Evolutionary conservation across 2,329 filamentous ascomycete genomes (phyloP), one percentile per base, ranked within the genome.

Genomic region (Samsoniella hepiali): DNA sequence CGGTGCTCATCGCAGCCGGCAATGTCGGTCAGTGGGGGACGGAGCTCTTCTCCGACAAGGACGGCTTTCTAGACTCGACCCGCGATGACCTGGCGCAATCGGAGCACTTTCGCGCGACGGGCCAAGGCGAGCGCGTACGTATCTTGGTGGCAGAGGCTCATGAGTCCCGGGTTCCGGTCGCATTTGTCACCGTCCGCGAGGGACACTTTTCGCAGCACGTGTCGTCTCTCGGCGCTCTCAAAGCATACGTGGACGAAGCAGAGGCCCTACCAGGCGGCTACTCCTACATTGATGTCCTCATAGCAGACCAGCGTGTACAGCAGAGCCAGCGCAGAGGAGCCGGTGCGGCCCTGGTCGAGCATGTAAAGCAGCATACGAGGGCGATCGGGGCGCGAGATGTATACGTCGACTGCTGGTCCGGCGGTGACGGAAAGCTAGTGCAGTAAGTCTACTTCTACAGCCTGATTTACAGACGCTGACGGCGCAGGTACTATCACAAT

Each of bases 11-110:
- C 44, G 68, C 69, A 13, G 63, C 68, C 22, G 73, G 69, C 40
- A 73, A 68, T 54, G 67, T 63, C 55, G 68, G 56, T n/a, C 71
- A 72, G 69, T 74, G 73, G 71, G 71, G 71, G 8, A 55, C 64
- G 22, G 56, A 66, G 63, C 72, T 65, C 27, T 70, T 73, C 45
- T 71, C 69, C 5, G 61, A 62, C 9, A 69, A 66, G 40, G 54
- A 70, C 31, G 68, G 65, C 15, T 72, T 72, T 27, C 7, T 59
- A 3, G 65, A 70, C 15, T 65, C 66, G 13, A 70, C 66, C 32
- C 54, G 62, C 47, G 65, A 71, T 42, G 62, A 66, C 32, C 57
- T 73, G 27, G 47, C 27, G 3, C 60, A 68, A 40, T 74, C 72
- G 32, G 66, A 71, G 61, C 59, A 40, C 15, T 73, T 71, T 64